These are phyloP conservation scores for Blastobotrys ciferrii DNA, from an alignment of 1,139 yeast genomes.

Conservation along the genomic window DNA sequence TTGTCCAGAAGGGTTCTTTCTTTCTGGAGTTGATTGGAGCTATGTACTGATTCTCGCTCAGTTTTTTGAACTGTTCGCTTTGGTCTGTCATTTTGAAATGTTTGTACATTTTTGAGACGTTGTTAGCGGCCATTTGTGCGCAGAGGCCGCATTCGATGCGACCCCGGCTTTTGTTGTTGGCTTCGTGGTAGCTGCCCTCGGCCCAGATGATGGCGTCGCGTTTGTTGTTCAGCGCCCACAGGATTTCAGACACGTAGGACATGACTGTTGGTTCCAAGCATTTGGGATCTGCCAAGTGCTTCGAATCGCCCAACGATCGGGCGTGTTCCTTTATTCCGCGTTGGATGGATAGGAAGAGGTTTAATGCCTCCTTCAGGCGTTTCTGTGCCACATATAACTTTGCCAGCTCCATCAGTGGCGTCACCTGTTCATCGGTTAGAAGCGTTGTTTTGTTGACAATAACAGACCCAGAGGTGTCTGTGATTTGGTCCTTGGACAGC, in stretches of 20 bases:
- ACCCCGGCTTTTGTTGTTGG: conserved; percentile 35
- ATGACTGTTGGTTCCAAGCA: conserved; percentile 44
- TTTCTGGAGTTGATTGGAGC: conserved; percentile 2
- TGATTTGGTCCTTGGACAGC: not conserved
- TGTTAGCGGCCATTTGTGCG: conserved; percentile 40
- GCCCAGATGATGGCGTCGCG: conserved; percentile 62
- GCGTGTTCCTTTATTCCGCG: conserved; percentile 27
- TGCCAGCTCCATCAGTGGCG: conserved; percentile 33
- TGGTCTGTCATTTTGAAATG: conserved; percentile 36
- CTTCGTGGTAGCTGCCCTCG: conserved; percentile 48
- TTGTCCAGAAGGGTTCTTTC: not conserved
- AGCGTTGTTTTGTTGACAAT: not conserved
- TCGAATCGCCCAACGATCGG: conserved; percentile 11
- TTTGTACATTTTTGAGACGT: conserved; percentile 43
- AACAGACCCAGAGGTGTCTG: not conserved
- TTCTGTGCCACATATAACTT: conserved; percentile 30
- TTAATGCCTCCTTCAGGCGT: conserved; percentile 31
- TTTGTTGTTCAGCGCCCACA: conserved; percentile 58
- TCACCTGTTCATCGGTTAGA: conserved; percentile 18
- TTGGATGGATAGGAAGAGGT: conserved; percentile 34
- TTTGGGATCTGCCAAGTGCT: conserved; percentile 7
- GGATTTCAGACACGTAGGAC: conserved; percentile 61
- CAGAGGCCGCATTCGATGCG: conserved; percentile 43
- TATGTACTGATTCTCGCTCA: conserved; percentile 21
- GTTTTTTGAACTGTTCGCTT: conserved; percentile 32